These are phyloP conservation scores for Linnemannia elongata DNA, from an alignment of 192 early-diverging fungal genomes.

Conservation along the genomic window DNA sequence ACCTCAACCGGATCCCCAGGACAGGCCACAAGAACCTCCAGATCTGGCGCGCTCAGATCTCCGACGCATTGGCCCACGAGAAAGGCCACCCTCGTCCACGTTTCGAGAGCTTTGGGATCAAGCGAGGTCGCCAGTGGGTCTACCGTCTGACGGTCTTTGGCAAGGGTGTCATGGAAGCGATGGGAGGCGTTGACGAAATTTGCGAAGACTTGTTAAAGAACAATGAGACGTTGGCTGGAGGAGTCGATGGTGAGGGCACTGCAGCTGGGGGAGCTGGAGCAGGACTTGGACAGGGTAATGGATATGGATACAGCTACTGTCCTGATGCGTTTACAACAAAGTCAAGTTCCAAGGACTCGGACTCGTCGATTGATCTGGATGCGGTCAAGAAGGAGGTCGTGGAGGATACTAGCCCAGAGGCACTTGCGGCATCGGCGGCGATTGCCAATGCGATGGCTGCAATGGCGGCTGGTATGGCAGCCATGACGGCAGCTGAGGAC, in stretches of 20 bases:
- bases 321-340: slow-evolving; percentile 3
- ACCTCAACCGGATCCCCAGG: slow-evolving; percentile 52
- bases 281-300: slow-evolving; percentile 46
- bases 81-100: slow-evolving; percentile 52
- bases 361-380: slow-evolving; percentile 1
- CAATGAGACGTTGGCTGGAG: slow-evolving; percentile 29
- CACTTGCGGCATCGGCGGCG: slow-evolving; percentile 27
- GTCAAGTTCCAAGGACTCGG: background rate
- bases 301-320: slow-evolving; percentile 53
- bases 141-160: slow-evolving; percentile 50
- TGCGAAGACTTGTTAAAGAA: slow-evolving; percentile 52
- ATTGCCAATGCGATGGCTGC: slow-evolving; percentile 55
- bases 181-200: slow-evolving; percentile 52
- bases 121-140: slow-evolving; percentile 54
- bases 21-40: slow-evolving; percentile 55
- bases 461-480: slow-evolving; percentile 49
- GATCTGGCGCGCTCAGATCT: slow-evolving; percentile 56
- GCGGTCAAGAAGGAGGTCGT: background rate
- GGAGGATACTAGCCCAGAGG: slow-evolving; percentile 35
- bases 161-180: slow-evolving; percentile 52
- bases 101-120: slow-evolving; percentile 56
- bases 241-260: slow-evolving; percentile 23
- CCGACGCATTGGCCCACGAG: slow-evolving; percentile 53
- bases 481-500: slow-evolving; percentile 48
- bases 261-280: slow-evolving; percentile 37